These are phyloP conservation scores for Tylopilus balloui DNA, from an alignment of 768 basidiomycete species.

Conservation along the genomic window DNA sequence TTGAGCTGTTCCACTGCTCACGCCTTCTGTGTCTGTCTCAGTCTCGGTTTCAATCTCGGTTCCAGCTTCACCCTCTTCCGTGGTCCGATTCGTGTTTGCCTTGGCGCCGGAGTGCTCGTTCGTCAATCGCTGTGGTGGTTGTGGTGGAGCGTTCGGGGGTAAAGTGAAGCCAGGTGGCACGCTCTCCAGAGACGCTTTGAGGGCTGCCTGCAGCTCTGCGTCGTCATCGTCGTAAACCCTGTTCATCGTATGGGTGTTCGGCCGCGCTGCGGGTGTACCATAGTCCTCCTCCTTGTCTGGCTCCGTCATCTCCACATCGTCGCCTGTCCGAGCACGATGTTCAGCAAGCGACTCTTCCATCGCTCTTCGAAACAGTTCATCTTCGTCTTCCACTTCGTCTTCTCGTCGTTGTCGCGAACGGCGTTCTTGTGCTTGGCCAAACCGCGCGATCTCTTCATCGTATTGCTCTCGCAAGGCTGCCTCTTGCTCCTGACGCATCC, in stretches of 20 bases:
- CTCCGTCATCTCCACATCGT: slow-evolving; percentile 15
- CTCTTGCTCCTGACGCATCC: slow-evolving; percentile 64
- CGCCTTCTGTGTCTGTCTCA: slow-evolving; percentile 30
- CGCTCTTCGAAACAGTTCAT: slow-evolving; percentile 49
- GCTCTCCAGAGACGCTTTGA: slow-evolving; percentile 74
- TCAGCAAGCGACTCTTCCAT: slow-evolving; percentile 28
- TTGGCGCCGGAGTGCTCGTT: slow-evolving; percentile 3
- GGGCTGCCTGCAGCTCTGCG: slow-evolving; percentile 79
- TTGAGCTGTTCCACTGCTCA: slow-evolving; percentile 1
- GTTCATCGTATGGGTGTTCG: slow-evolving; percentile 15
- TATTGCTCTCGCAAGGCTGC: slow-evolving; percentile 58
- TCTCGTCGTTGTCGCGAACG: slow-evolving; percentile 4
- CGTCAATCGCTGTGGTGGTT: slow-evolving; percentile 15
- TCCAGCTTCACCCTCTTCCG: slow-evolving; percentile 21
- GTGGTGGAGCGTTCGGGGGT: slow-evolving; percentile 21
- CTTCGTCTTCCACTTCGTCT: slow-evolving; percentile 46
- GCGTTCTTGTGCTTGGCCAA: slow-evolving; percentile 15
- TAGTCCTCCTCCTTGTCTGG: slow-evolving; percentile 25
- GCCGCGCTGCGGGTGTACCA: not conserved
- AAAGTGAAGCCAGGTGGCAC: slow-evolving; percentile 50
- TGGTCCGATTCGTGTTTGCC: slow-evolving; percentile 7
- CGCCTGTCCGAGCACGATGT: slow-evolving; percentile 14
- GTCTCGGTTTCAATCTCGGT: slow-evolving; percentile 36
- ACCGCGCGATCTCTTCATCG: slow-evolving; percentile 37
- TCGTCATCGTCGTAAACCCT: slow-evolving; percentile 85